Evolutionary conservation across 495 filamentous ascomycete genomes (phyloP).

Genomic region (Hypoxylon lienhwacheense): DNA sequence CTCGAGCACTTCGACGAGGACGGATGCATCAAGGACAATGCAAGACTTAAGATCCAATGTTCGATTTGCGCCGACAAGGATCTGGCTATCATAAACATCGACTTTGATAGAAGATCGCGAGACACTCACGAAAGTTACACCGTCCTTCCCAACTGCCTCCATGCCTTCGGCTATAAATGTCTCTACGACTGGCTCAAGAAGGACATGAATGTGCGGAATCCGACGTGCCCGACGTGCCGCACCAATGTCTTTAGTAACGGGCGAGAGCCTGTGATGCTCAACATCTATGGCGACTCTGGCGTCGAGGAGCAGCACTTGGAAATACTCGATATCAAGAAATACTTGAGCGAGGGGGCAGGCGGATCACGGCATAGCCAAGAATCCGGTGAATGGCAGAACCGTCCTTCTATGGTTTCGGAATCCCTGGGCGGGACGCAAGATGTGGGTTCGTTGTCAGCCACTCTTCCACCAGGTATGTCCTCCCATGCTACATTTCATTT

Average conservation of each 20-base stretch:
- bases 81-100: constrained; percentile 8
- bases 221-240: constrained; percentile 15
- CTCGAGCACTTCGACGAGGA: constrained; percentile 17
- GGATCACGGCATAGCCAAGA: neutral
- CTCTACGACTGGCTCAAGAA: neutral
- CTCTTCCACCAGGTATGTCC: no score
- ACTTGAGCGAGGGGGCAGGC: neutral
- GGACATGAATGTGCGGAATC: neutral
- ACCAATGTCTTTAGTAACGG: neutral
- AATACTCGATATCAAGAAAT: constrained; percentile 7
- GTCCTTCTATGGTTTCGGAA: no score
- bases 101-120: neutral
- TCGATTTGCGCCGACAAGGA: constrained; percentile 1
- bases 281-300: neutral
- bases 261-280: neutral
- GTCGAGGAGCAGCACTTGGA: constrained; percentile 11
- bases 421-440: no score
- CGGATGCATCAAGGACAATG: constrained; percentile 3
- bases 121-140: constrained; percentile 13
- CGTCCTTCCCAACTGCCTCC: constrained; percentile 21
- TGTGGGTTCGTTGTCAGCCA: no score
- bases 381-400: no score
- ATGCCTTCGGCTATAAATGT: constrained; percentile 24
- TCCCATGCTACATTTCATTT: no score
- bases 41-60: constrained; percentile 16